Conservation (phyloP, 257 asterid species). For the Ligustrum vulgare region DNA sequence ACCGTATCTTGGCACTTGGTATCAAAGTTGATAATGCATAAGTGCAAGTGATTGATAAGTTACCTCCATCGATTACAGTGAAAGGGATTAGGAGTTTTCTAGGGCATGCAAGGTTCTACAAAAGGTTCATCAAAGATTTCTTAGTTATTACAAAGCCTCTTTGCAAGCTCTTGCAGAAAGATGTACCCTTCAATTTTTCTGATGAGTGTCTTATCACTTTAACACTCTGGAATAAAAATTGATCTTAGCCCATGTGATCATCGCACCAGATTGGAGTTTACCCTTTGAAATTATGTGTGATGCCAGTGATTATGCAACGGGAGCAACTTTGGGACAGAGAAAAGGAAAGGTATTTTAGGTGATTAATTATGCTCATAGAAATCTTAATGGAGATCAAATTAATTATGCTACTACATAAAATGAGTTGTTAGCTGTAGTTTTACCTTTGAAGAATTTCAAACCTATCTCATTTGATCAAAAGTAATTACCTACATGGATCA, state of each 20-base stretch:
- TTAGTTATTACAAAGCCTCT: no score
- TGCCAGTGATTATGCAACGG: background rate
- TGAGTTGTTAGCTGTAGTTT: background rate
- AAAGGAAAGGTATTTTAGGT: background rate
- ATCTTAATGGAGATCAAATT: background rate
- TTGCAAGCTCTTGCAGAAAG: no score
- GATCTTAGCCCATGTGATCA: no score
- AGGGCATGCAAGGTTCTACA: no score
- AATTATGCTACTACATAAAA: background rate
- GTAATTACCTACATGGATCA: slow-evolving; percentile 1
- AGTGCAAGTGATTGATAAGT: background rate
- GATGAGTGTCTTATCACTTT: no score
- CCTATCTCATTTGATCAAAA: background rate
- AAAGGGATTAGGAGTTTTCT: no score
- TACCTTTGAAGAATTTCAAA: background rate
- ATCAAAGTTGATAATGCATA: background rate
- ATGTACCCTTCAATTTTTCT: no score
- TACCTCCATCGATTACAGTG: background rate
- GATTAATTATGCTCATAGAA: background rate
- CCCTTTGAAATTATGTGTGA: background rate
- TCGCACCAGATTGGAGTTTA: no score
- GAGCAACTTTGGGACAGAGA: background rate
- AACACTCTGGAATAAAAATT: no score
- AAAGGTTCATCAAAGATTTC: no score
- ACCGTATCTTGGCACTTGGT: background rate